Evolutionary conservation across 2,329 filamentous ascomycete species (phyloP).

Genomic region (Lecanicillium sp.): DNA sequence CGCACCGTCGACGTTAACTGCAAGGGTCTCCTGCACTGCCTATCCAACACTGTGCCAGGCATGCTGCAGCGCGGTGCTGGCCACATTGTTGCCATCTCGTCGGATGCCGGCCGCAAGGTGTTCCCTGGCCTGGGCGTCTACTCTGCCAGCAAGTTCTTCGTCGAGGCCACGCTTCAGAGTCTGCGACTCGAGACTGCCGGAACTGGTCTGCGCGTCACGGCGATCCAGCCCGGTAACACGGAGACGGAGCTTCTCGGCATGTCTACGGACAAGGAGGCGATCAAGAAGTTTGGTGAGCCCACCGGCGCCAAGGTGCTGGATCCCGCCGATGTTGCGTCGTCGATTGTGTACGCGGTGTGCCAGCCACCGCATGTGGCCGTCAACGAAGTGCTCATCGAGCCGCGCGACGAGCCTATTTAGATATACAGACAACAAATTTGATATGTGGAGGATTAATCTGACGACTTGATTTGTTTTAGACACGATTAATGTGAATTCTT

Average conservation of each 20-base stretch:
- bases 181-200: constrained; percentile 71
- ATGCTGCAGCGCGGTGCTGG: constrained; percentile 66
- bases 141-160: constrained; percentile 79
- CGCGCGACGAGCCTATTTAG: constrained; percentile 67
- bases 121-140: constrained; percentile 79
- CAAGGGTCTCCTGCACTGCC: constrained; percentile 71
- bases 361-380: constrained; percentile 72
- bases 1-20: constrained; percentile 81
- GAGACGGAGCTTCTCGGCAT: constrained; percentile 67
- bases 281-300: constrained; percentile 74
- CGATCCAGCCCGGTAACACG: constrained; percentile 72
- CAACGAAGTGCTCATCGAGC: constrained; percentile 76
- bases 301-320: constrained; percentile 70
- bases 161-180: constrained; percentile 72
- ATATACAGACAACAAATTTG: not conserved
- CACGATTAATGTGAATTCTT: not conserved
- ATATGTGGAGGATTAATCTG: not conserved
- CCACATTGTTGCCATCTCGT: constrained; percentile 76
- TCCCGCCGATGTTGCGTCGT: constrained; percentile 63
- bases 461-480: not conserved
- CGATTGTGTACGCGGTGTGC: constrained; percentile 67
- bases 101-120: constrained; percentile 74
- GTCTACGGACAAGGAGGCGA: constrained; percentile 68
- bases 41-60: constrained; percentile 61
- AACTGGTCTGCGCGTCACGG: constrained; percentile 64